A percentile compares a stretch with the other conserved stretches of the same genome.
These are phyloP conservation scores for Entamoeba invadens DNA, from an alignment of 208 protist species.

Conservation along the genomic window DNA sequence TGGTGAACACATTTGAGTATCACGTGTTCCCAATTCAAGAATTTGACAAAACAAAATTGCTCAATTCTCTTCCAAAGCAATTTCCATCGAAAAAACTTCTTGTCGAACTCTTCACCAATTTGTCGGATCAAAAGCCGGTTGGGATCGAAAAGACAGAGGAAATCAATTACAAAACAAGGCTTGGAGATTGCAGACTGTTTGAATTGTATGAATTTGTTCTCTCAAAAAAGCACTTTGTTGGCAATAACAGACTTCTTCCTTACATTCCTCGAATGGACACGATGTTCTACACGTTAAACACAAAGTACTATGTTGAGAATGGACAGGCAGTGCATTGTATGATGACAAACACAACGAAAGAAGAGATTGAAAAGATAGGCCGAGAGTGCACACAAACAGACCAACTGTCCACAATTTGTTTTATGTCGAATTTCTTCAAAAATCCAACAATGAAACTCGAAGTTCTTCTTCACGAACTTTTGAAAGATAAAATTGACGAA, in stretches of 20 bases:
- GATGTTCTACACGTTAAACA: neutral
- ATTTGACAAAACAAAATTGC: neutral
- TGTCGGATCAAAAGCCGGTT: too few relatives aligned
- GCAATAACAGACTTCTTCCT: neutral
- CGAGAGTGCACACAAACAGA: too few relatives aligned
- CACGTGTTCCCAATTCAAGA: neutral
- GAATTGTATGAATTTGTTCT: neutral
- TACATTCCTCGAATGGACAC: neutral
- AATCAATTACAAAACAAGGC: neutral
- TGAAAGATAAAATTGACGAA: too few relatives aligned
- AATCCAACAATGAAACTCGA: too few relatives aligned
- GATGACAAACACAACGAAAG: too few relatives aligned
- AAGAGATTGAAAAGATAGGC: too few relatives aligned
- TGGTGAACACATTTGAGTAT: neutral
- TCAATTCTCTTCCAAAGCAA: neutral
- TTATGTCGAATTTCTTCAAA: too few relatives aligned
- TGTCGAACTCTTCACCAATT: neutral
- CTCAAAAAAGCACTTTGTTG: neutral
- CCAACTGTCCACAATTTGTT: too few relatives aligned
- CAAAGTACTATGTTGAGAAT: neutral
- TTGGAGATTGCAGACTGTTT: neutral
- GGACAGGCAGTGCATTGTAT: neutral
- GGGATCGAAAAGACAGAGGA: neutral
- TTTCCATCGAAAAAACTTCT: neutral
- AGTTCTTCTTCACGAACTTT: too few relatives aligned